Base-by-base conservation (phyloP, 805 yeast species). In the Lipomyces chichibuensis region DNA sequence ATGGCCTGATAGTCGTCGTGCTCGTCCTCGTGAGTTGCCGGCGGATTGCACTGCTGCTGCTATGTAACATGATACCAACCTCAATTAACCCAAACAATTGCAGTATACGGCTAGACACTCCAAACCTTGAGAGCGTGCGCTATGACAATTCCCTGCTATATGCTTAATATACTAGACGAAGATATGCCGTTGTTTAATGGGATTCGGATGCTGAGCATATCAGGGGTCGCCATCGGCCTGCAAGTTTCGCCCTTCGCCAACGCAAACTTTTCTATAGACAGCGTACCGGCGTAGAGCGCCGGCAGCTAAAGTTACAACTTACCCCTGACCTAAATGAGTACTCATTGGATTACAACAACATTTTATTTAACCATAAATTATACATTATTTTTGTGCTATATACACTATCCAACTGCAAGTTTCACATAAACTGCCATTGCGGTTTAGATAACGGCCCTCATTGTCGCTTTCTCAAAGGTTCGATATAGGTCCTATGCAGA, bases 401-500 rank as follows among this genome's bases (percentile, higher is more conserved):
- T 43, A 43, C 9, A 17, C 49, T n/a, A 37, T 43, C 49, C 49
- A 43, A 43, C 23, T 43, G 23, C 2, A 43, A 5, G 6, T 5
- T 17, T 43, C 14, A 2, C 14, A 7, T 11, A 3, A 43, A 43
- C n/a, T 39, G 49, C 17, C 9, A 39, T 7, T 14, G 49, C 7
- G 49, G 2, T 7, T 43, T 43, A 43, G 49, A 43, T 35, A 43
- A 4, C 49, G 7, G 49, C 49, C 20, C 14, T 6, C 7, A 13
- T n/a, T 17, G 23, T 14, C 11, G 55, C 17, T 52, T 52, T 13
- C 29, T 25, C 27, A 52, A 17, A 9, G 51, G 53, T 25, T 63
- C 43, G 2, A 65, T 54, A 49, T 65, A 65, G 8, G 60, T 56
- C 33, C 17, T 57, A 57, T 67, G 58, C 5, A 69, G 59, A 43